These are phyloP conservation scores for Colletotrichum sp. DNA, from an alignment of 2,329 filamentous ascomycete species.

Conservation along the genomic window DNA sequence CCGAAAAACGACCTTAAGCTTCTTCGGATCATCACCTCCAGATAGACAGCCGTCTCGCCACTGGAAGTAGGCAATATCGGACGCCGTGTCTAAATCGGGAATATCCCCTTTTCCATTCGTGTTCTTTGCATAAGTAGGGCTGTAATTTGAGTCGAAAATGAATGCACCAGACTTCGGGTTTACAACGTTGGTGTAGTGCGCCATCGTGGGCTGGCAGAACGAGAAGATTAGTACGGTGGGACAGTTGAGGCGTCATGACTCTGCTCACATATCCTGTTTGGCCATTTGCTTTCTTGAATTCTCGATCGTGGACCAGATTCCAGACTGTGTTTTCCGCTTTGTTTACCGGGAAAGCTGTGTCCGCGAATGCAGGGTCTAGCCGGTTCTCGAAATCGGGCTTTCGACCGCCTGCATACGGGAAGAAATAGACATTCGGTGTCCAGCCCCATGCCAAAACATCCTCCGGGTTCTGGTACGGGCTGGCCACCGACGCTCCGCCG, in stretches of 20 bases:
- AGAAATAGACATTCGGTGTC: not conserved
- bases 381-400: not conserved
- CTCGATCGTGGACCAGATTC: not conserved
- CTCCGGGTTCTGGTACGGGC: not conserved
- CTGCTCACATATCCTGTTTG: not conserved
- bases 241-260: not conserved
- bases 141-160: not conserved
- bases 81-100: not conserved
- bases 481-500: too few species aligned
- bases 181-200: not conserved
- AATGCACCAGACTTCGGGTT: not conserved
- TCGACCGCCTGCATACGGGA: not conserved
- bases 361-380: not conserved
- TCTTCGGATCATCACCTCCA: not conserved
- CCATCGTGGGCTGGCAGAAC: not conserved
- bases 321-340: not conserved
- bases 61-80: not conserved
- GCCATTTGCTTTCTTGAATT: not conserved
- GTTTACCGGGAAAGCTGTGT: not conserved
- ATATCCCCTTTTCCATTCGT: accelerated
- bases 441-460: not conserved
- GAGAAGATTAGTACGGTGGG: not conserved
- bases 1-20: accelerated
- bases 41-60: not conserved
- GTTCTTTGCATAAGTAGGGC: not conserved